Percentiles rank a stretch among this genome's conserved stretches.
Conservation (phyloP, 2,329 filamentous ascomycete genomes). For the Apiospora arundinis region DNA sequence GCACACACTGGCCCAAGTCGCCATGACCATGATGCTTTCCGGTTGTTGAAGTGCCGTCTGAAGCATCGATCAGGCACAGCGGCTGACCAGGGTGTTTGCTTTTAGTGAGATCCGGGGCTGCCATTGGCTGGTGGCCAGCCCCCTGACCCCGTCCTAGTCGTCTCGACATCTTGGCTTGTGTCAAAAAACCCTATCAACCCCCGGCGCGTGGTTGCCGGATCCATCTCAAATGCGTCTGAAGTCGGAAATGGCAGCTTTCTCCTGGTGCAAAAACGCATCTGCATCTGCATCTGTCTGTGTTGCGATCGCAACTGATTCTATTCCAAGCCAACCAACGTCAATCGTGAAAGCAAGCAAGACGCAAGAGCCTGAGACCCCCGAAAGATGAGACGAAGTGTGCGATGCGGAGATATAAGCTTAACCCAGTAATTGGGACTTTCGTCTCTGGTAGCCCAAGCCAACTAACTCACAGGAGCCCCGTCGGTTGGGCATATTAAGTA, state of each 20-base stretch:
- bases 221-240: constrained; percentile 5
- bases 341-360: not conserved
- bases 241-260: not conserved
- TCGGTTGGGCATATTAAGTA: too few relatives aligned
- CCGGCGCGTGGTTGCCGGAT: not conserved
- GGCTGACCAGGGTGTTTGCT: not conserved
- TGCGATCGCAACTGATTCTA: not conserved
- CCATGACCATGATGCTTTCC: constrained; percentile 15
- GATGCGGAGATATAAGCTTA: constrained; percentile 16
- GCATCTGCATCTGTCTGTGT: not conserved
- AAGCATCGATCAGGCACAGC: constrained; percentile 21
- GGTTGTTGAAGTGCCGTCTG: constrained; percentile 21
- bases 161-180: constrained; percentile 21
- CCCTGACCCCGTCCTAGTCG: not conserved
- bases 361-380: not conserved
- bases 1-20: not conserved
- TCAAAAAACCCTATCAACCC: constrained; percentile 11
- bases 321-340: not conserved
- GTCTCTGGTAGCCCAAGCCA: not conserved
- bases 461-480: too few relatives aligned
- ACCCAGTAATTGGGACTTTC: not conserved
- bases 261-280: not conserved
- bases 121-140: not conserved
- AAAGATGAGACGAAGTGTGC: not conserved
- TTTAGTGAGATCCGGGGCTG: not conserved